Base-by-base conservation (phyloP, 345 rosid genomes). In the Eutrema yunnanense region DNA sequence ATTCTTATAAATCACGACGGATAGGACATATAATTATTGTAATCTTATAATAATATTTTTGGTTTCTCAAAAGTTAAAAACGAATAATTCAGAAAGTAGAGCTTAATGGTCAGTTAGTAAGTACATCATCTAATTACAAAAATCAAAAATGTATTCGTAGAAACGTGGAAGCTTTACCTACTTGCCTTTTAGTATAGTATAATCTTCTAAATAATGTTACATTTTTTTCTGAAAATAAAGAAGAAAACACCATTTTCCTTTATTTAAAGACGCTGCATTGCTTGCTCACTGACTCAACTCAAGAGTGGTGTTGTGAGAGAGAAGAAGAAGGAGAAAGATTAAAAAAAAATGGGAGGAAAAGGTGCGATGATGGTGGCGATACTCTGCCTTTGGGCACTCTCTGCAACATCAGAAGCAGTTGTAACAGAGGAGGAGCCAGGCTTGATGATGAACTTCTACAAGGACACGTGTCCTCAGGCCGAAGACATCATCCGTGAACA, bases 381-480 rank as follows among this genome's bases (percentile, higher is more conserved):
- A 69, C 54, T 84, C 26, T 73, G 67, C 73, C 69, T 86, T 73
- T 83, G 87, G 68, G 88, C 86, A 53, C 48, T 76, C 36, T 75
- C 88, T 48, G 84, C 84, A 58, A 65, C 74, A 62, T 77, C 87
- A 11, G 87, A 81, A 16, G 89, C 81, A 10, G 71, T 78, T 65
- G 84, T 79, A 30, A 83, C 80, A 52, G 79, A 65, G 48, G 75
- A 34, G 5, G 89, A 83, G 13, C 84, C 86, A 26, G 96, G 96
- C 55, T 89, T 94, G 74, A 80, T 76, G 61, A 88, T 86, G 96
- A 74, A 85, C 85, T 94, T 87, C 72, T 94, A 91, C 89, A 86
- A 81, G 79, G 96, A 94, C 76, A 71, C 84, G 13, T 94, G 98
- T 65, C 98, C 98, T 69, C 98, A 91, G 62, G 98, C 98, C 3